A percentile compares a stretch with the other conserved stretches of the same genome.
Conservation (phyloP, 495 filamentous ascomycete genomes). For the Staphylotrichum longicolle region DNA sequence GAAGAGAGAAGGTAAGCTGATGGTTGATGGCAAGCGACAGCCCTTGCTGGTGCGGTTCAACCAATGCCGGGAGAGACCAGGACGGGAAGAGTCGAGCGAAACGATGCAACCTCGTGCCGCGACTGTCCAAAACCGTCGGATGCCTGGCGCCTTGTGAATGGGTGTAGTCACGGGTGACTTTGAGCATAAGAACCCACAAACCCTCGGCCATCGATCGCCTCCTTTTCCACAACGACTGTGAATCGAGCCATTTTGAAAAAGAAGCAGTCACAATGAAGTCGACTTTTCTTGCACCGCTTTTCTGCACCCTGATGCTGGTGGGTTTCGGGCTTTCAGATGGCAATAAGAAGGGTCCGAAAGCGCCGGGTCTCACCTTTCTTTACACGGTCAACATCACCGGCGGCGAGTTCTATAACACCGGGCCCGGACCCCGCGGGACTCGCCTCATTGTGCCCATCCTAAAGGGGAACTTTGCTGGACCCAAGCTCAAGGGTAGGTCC, state of each 20-base stretch:
- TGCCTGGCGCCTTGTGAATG: background rate
- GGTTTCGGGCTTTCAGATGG: background rate
- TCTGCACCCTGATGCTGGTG: background rate
- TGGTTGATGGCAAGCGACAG: too few relatives aligned
- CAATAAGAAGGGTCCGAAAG: conserved; percentile 13
- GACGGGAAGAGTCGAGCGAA: too few relatives aligned
- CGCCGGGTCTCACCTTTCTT: conserved; percentile 20
- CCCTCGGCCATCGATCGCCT: background rate
- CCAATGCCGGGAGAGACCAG: too few relatives aligned
- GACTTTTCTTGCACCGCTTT: background rate
- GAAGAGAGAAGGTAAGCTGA: too few relatives aligned
- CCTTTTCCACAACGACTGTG: background rate
- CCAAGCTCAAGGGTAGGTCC: conserved; percentile 22
- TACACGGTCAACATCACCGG: conserved; percentile 28
- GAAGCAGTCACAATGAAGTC: background rate
- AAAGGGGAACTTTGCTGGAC: conserved; percentile 22
- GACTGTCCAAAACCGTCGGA: too few relatives aligned
- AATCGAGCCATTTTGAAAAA: background rate
- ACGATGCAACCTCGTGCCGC: too few relatives aligned
- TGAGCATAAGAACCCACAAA: background rate
- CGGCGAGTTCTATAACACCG: conserved; percentile 14
- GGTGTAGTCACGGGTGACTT: background rate
- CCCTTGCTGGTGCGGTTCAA: too few relatives aligned
- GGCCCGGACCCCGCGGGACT: conserved; percentile 15
- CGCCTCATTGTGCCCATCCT: conserved; percentile 22